Evolutionary conservation across 176 grass and related monocot genomes (phyloP).

Genomic region (Tillandsia fasciculata): DNA sequence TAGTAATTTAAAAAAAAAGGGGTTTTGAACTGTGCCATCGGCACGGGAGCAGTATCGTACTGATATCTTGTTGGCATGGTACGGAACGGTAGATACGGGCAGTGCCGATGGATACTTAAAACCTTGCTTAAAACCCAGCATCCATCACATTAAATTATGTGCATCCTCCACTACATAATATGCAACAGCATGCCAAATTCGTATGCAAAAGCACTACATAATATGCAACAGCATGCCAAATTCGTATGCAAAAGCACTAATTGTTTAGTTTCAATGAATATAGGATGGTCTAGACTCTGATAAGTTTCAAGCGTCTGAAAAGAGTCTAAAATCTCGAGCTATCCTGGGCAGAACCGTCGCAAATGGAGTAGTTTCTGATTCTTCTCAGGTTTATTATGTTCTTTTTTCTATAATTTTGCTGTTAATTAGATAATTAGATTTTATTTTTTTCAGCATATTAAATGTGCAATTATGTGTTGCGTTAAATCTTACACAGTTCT

Average conservation of each 20-base stretch:
- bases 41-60: too few relatives aligned
- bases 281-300: slow-evolving; percentile 80
- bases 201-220: background rate
- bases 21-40: too few relatives aligned
- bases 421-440: too few relatives aligned
- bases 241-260: background rate
- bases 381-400: slow-evolving; percentile 52
- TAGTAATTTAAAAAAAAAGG: too few relatives aligned
- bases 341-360: slow-evolving; percentile 61
- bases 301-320: slow-evolving; percentile 57
- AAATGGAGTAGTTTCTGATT: slow-evolving; percentile 77
- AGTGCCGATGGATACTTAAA: too few relatives aligned
- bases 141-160: too few relatives aligned
- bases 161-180: background rate
- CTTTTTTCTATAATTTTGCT: slow-evolving; percentile 3
- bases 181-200: background rate
- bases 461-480: background rate
- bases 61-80: too few relatives aligned
- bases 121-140: too few relatives aligned
- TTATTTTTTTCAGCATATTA: background rate
- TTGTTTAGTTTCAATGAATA: background rate
- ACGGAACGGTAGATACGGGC: too few relatives aligned
- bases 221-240: background rate
- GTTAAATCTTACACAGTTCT: background rate
- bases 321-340: slow-evolving; percentile 48